A percentile compares a stretch with the other conserved stretches of the same genome.
phyloP scores from a whole-genome alignment of 768 basidiomycete species.

The Trametes villosa region DNA sequence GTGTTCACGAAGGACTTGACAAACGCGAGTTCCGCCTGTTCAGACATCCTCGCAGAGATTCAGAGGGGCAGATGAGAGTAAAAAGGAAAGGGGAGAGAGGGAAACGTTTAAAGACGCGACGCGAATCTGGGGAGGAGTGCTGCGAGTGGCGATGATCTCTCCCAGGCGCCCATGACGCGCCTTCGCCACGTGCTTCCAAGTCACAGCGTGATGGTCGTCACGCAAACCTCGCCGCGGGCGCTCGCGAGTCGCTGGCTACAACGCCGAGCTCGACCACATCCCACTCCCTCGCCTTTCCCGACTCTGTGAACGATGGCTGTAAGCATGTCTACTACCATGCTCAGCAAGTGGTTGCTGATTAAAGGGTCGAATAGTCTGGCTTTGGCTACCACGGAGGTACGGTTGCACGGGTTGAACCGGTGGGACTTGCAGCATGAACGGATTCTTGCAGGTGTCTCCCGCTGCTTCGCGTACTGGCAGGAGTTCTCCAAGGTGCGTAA shows the following conservation, averaged over 20 bases:
- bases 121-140: neutral
- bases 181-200: neutral
- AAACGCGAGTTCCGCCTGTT: slow-evolving; percentile 63
- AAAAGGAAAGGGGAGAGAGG: neutral
- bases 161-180: slow-evolving; percentile 8
- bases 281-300: slow-evolving; percentile 12
- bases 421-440: slow-evolving; percentile 3
- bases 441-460: slow-evolving; percentile 64
- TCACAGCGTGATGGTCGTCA: slow-evolving; percentile 13
- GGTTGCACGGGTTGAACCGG: neutral
- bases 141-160: neutral
- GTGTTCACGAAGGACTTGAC: slow-evolving; percentile 67
- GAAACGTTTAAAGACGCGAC: neutral
- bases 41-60: slow-evolving; percentile 46
- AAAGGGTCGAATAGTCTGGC: slow-evolving; percentile 52
- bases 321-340: too few relatives aligned
- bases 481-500: slow-evolving; percentile 72
- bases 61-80: neutral
- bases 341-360: neutral
- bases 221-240: neutral
- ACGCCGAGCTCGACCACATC: neutral
- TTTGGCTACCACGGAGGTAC: slow-evolving; percentile 39
- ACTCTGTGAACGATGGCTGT: slow-evolving; percentile 43
- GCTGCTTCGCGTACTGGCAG: slow-evolving; percentile 93
- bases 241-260: neutral